Base-by-base conservation (phyloP, 2,329 filamentous ascomycete genomes). In the Cadophora luteo-olivacea region DNA sequence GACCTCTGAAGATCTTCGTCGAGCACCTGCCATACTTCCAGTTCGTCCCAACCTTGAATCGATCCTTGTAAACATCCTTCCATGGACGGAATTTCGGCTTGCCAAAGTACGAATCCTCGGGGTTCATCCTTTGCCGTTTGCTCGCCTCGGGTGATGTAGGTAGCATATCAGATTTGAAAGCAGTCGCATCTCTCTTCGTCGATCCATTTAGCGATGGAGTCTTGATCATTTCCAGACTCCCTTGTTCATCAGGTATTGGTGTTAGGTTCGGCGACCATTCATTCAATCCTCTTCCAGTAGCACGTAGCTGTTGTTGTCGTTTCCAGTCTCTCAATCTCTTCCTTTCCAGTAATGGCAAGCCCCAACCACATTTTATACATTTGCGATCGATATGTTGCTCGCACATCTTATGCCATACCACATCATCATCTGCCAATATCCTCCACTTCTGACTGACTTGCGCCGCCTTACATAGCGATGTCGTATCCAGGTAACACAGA, bases 341-440 rank as follows among this genome's bases (percentile, higher is more conserved):
- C 75, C 93, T 88, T 77, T 99, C 96, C 62, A 99, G 82, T 67
- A 97, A 82, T 19, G 96, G 96, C 69, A 99, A 81, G 2, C 96
- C 96, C 93, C 94, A 98, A 29, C 96, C 95, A 78, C 96, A 99
- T 78, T 96, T 97, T 69, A 90, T 94, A 79, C 94, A 97, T 78
- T 97, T 97, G 69, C 93, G 86, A 78, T 97, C 93, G 74, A 97
- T 97, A 79, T 97, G 94, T 78, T 98, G 95, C 80, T 97, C 94
- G 78, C 96, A 99, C 94, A 98, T 97, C 72, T 91, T 92, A 78
- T 97, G 92, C 96, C 96, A 99, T 4, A 99, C 95, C 9, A 97
- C 92, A 79, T 99, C 95, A 77, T 97, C 95, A 75, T 98, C 96
- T n/a, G 96, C 95, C 51, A 99, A 83, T 67, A 88, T 88, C 70